Evolutionary conservation across 768 basidiomycete genomes (phyloP).

Genomic region (Amylocystis lapponica): DNA sequence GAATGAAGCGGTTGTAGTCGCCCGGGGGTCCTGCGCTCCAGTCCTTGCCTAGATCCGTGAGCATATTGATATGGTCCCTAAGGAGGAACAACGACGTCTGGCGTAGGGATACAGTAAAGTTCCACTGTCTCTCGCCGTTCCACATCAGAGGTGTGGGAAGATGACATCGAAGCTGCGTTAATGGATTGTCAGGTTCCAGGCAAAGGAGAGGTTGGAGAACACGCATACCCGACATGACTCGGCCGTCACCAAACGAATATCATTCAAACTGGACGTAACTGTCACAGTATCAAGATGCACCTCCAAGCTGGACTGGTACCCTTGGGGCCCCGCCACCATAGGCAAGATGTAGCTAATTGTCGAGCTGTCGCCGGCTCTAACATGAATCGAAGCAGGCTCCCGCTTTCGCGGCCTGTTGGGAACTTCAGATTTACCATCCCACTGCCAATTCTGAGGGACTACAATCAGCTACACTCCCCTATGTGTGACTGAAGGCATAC

Average conservation of each 20-base stretch:
- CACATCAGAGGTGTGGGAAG: constrained; percentile 80
- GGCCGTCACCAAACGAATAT: constrained; percentile 70
- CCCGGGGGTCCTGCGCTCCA: constrained; percentile 82
- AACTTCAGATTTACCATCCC: constrained; percentile 57
- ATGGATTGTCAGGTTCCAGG: neutral
- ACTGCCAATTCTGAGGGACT: constrained; percentile 74
- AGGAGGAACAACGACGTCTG: constrained; percentile 74
- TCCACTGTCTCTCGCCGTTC: constrained; percentile 79
- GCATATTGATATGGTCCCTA: constrained; percentile 91
- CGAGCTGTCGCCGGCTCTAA: constrained; percentile 74
- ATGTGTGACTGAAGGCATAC: constrained; percentile 27
- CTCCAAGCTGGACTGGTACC: constrained; percentile 77
- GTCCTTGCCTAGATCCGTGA: constrained; percentile 88
- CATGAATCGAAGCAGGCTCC: constrained; percentile 66
- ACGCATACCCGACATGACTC: constrained; percentile 72
- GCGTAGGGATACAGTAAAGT: constrained; percentile 62
- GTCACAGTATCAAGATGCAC: constrained; percentile 76
- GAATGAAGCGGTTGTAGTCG: constrained; percentile 79
- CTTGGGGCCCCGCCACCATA: constrained; percentile 64
- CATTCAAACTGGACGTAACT: constrained; percentile 83
- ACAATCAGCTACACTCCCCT: neutral
- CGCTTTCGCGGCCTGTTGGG: constrained; percentile 48
- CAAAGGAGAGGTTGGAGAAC: neutral
- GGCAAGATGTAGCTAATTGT: constrained; percentile 82
- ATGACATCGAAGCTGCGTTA: constrained; percentile 53